Evolutionary conservation across 140 eudicot genomes (phyloP), one percentile per base, ranked within the genome.

Genomic region (Stevia rebaudiana): DNA sequence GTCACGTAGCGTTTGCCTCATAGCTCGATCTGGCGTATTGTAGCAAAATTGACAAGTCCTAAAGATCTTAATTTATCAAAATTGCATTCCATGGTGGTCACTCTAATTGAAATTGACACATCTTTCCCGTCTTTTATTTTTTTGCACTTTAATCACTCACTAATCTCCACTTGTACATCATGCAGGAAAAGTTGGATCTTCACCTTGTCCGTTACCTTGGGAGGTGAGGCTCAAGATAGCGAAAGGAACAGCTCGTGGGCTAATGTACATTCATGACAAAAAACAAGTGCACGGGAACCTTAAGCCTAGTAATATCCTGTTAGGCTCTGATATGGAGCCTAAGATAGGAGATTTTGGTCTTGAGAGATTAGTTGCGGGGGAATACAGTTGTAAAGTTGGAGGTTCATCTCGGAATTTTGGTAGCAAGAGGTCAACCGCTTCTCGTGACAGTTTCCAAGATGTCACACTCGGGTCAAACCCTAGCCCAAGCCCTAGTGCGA

Each of bases 141-240:
- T 40, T 31, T 15, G 36, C 21, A 25, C 28, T 41, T 22, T 42
- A 23, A 61, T 55, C 21, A 21, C 50, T 28, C 11, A 2, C 22
- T 51, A 23, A 22, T 66, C 23, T 28, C 8, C 64, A 67, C 76
- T 46, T 78, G 76, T 41, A 49, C 49, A 19, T 57, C 48, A 46
- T 60, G 67, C 69, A 88, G 99, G 95, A 25, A 92, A 92, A 78
- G 82, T 81, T 10, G 95, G 99, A 44, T 85, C 97, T 5, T 85
- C 99, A 8, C 99, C 97, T 4, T 88, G 97, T 69, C 89, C 88
- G 25, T 39, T 92, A 58, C 97, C 97, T 1, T 92, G 99, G 99
- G 99, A 83, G 56, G 60, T 76, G 43, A 80, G 99, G 77, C 84
- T 92, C 61, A 88, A 79, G 76, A 88, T 92, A 73, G 99, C 95